Conservation (phyloP, 2,329 filamentous ascomycete species). For the Diplodia intermedia region DNA sequence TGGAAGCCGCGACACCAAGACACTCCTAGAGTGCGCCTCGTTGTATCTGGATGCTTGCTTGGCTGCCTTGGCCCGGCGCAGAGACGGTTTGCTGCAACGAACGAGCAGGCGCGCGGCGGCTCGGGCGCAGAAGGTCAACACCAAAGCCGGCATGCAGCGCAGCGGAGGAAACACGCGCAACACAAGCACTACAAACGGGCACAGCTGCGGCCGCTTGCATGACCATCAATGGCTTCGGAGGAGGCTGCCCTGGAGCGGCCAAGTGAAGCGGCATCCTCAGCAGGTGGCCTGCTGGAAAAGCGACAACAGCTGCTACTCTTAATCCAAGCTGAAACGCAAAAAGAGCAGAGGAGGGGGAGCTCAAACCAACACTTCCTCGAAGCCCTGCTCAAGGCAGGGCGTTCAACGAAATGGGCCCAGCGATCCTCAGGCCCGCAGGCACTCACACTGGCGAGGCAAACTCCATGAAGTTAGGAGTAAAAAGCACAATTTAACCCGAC, state of each 20-base stretch:
- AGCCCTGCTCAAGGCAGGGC: no score
- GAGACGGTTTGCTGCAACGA: background rate
- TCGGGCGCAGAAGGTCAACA: background rate
- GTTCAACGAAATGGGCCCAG: no score
- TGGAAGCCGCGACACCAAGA: background rate
- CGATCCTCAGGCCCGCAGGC: no score
- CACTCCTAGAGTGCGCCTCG: background rate
- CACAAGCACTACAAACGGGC: background rate
- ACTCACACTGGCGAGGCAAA: no score
- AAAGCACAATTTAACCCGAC: no score
- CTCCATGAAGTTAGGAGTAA: no score
- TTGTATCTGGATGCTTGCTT: background rate
- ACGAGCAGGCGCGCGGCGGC: no score
- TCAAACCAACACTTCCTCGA: no score
- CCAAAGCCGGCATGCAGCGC: background rate
- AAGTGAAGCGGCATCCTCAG: slow-evolving; percentile 35
- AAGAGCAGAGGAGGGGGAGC: slow-evolving; percentile 55
- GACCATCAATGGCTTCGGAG: no score
- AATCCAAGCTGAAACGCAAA: slow-evolving; percentile 76
- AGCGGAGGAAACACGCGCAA: background rate
- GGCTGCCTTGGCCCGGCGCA: background rate
- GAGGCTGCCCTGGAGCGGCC: background rate
- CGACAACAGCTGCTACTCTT: slow-evolving; percentile 97
- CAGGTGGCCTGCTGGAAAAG: slow-evolving; percentile 38
- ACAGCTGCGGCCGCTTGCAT: background rate